Conservation (phyloP, 2,329 filamentous ascomycete genomes). For the Tympanopsis confertula region DNA sequence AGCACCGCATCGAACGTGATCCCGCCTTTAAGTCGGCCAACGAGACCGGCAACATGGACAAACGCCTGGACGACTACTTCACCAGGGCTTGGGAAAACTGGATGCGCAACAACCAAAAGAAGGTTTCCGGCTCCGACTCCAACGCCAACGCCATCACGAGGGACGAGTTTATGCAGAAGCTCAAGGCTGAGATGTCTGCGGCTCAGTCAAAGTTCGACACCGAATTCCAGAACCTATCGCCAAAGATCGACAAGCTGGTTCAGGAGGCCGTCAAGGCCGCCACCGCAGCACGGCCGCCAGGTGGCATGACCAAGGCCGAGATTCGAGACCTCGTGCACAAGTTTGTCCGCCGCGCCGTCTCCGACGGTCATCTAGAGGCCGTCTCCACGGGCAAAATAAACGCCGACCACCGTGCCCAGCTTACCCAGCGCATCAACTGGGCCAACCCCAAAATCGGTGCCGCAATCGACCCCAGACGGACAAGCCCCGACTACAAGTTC, state of each 20-base stretch:
- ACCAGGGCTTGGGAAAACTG: constrained; percentile 36
- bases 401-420: constrained; percentile 25
- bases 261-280: constrained; percentile 16
- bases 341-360: constrained; percentile 28
- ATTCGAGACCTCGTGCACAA: constrained; percentile 26
- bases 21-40: constrained; percentile 12
- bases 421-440: constrained; percentile 58
- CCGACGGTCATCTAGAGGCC: constrained; percentile 31
- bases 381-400: constrained; percentile 33
- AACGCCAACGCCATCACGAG: constrained; percentile 28
- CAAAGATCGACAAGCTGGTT: constrained; percentile 13
- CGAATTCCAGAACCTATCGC: constrained; percentile 24
- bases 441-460: constrained; percentile 58
- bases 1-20: constrained; percentile 25
- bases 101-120: constrained; percentile 8
- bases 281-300: constrained; percentile 10
- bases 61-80: constrained; percentile 16
- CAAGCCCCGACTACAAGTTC: constrained; percentile 43
- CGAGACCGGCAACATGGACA: constrained; percentile 12
- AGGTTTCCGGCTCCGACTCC: constrained; percentile 3
- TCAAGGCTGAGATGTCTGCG: constrained; percentile 24
- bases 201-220: constrained; percentile 25
- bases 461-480: constrained; percentile 42
- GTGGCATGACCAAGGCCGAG: constrained; percentile 25
- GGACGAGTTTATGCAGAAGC: constrained; percentile 33